These are phyloP conservation scores for Aspergillus sp. DNA, from an alignment of 2,329 filamentous ascomycete genomes.

Conservation along the genomic window DNA sequence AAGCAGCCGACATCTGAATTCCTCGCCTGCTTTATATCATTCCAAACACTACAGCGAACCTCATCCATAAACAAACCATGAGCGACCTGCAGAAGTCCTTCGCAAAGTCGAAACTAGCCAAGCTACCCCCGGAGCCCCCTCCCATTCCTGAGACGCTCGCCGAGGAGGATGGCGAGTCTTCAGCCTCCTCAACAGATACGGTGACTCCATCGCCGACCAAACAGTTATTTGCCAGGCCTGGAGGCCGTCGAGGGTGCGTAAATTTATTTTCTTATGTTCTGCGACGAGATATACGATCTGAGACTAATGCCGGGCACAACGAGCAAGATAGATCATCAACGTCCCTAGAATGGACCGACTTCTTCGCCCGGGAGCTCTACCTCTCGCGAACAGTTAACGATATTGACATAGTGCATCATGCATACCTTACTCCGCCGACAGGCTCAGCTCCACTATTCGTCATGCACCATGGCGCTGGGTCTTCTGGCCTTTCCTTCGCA, in stretches of 20 bases:
- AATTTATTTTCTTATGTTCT: neutral
- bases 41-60: neutral
- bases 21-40: neutral
- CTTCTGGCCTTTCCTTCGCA: conserved; percentile 89
- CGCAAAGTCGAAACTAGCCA: conserved; percentile 70
- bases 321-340: conserved; percentile 43
- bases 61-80: conserved; percentile 51
- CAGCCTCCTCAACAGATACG: conserved; percentile 91
- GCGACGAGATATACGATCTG: neutral
- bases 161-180: conserved; percentile 45
- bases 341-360: conserved; percentile 80
- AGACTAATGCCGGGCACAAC: conserved; percentile 1
- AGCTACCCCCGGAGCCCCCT: conserved; percentile 58
- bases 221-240: conserved; percentile 70
- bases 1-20: neutral
- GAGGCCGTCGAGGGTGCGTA: conserved; percentile 54
- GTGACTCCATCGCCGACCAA: conserved; percentile 75
- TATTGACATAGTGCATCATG: conserved; percentile 68
- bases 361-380: conserved; percentile 85
- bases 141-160: conserved; percentile 33
- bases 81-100: conserved; percentile 79
- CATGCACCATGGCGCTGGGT: conserved; percentile 92
- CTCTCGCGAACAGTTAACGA: conserved; percentile 47
- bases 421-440: conserved; percentile 78
- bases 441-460: conserved; percentile 80